Conservation (phyloP, 106 monocot species). For the Dactylorhiza incarnata region DNA sequence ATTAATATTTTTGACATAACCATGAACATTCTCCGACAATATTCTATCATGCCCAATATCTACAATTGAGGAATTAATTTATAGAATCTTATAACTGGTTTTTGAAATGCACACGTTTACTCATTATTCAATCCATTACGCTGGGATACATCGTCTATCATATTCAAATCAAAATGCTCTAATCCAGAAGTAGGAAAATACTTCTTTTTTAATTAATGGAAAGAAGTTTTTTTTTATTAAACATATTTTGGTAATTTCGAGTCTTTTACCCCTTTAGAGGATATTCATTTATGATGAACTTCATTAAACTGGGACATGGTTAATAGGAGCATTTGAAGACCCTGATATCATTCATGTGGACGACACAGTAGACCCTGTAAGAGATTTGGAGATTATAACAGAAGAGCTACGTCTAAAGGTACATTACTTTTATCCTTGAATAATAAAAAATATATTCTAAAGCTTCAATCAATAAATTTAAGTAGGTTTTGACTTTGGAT, state of each 20-base stretch:
- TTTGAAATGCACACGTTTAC: background rate
- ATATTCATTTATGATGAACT: background rate
- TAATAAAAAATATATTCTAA: background rate
- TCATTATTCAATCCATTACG: background rate
- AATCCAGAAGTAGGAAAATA: background rate
- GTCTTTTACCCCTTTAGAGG: background rate
- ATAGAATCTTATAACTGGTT: background rate
- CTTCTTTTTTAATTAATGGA: background rate
- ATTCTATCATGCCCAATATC: background rate
- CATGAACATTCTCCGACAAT: background rate
- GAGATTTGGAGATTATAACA: conserved; percentile 84
- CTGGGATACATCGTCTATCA: background rate
- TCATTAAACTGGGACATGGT: background rate
- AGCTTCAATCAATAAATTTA: background rate
- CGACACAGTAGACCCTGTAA: conserved; percentile 86
- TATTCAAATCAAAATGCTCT: background rate
- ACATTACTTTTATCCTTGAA: background rate
- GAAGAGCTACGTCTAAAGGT: conserved; percentile 93
- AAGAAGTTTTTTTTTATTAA: background rate
- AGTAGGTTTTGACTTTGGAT: background rate
- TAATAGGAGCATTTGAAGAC: conserved; percentile 97
- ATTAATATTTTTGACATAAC: background rate
- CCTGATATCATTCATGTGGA: conserved; percentile 95
- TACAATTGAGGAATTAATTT: background rate
- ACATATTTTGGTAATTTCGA: background rate